Conservation (phyloP, 352 stramenopile genomes). For the Phytophthora podocarpi region DNA sequence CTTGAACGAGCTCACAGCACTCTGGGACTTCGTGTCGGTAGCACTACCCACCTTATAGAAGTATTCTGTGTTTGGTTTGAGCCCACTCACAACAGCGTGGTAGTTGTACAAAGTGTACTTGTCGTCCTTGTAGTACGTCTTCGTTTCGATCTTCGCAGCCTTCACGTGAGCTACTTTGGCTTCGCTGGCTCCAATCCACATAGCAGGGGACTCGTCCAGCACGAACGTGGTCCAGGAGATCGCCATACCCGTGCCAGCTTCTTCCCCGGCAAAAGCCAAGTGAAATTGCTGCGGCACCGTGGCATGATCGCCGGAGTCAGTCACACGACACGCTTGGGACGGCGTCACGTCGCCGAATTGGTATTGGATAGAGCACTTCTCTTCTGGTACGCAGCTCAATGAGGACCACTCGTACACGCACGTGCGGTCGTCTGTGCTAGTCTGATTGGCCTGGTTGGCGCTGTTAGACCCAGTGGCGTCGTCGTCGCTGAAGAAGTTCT, state of each 20-base stretch:
- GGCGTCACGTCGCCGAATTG: slow-evolving; percentile 50
- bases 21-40: slow-evolving; percentile 20
- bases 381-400: slow-evolving; percentile 27
- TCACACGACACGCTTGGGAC: slow-evolving; percentile 55
- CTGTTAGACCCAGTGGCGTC: slow-evolving; percentile 19
- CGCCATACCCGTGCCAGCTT: slow-evolving; percentile 33
- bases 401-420: slow-evolving; percentile 45
- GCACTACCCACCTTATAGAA: slow-evolving; percentile 37
- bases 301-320: slow-evolving; percentile 24
- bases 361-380: slow-evolving; percentile 46
- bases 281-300: slow-evolving; percentile 54
- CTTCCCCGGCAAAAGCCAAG: slow-evolving; percentile 45
- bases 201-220: slow-evolving; percentile 29
- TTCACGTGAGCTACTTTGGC: slow-evolving; percentile 22
- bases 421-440: slow-evolving; percentile 37
- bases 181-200: slow-evolving; percentile 44
- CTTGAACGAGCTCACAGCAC: slow-evolving; percentile 44
- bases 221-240: slow-evolving; percentile 51
- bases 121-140: slow-evolving; percentile 48
- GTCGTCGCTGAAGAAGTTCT: slow-evolving; percentile 32
- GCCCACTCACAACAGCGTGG: slow-evolving; percentile 26
- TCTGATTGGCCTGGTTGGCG: slow-evolving; percentile 3
- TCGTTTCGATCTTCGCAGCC: slow-evolving; percentile 25
- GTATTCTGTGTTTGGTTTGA: slow-evolving; percentile 31
- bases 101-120: slow-evolving; percentile 48